Base-by-base conservation (phyloP, 75 land plant species). In the Pseudotsuga menziesii region DNA sequence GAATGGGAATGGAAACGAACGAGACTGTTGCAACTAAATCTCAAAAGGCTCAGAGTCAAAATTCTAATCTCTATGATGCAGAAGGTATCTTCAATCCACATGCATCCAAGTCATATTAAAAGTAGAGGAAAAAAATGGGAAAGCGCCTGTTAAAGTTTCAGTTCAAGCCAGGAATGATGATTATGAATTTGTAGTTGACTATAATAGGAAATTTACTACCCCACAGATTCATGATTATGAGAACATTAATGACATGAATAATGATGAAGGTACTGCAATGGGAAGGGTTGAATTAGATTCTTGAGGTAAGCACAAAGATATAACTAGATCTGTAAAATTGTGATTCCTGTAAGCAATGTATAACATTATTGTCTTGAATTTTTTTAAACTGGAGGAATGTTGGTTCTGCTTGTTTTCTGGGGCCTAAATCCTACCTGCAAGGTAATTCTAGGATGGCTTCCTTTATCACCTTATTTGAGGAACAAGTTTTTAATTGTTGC, bases 41-140 rank as follows among this genome's bases (percentile, higher is more conserved):
- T 62, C 35, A 54, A 1, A 76, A 56, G 57, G 15, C 70, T 76
- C 76, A 72, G 62, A 83, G 59, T 55, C 96, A 93, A 72, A 91
- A 88, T 79, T 85, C 88, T 66, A 91, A 89, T 73, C 84, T 96
- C 9, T 95, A 95, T 84, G 74, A 88, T 61, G 97, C 81, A 11
- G 94, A 93, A 75, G 97, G 98, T 52, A 95, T 95, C 29, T 84
- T 93, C 7, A 90, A 95, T 71, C 90, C 98, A 0, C 93, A 83
- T 61, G 59, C 75, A 48, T 84, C 79, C 52, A 88, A 78, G 62
- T 94, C 97, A 61, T 86, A 87, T 73, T 88, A 84, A 75, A 94
- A 91, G 77, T 81, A 79, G 39, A 79, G 83, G 85, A 89, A 92
- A 75, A 96, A 94, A 64, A 82, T 22, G 77, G 67, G 6, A 92